phyloP scores from a whole-genome alignment of 2,329 filamentous ascomycete genomes.

The Trichophyton verrucosum region DNA sequence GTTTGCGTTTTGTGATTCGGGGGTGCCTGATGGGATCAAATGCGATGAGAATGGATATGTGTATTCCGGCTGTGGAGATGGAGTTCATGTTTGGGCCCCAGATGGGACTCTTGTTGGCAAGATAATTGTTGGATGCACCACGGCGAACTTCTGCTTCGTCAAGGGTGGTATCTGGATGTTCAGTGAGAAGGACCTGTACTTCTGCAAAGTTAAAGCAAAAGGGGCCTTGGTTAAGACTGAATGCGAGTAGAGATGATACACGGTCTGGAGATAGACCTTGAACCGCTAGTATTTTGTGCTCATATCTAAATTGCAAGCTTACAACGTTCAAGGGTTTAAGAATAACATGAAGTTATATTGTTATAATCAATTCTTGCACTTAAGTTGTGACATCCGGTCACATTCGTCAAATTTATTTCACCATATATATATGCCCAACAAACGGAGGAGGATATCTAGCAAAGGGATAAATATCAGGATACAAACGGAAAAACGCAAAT shows the following conservation, averaged over 20 bases:
- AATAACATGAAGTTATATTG: background rate
- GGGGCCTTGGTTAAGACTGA: slow-evolving; percentile 11
- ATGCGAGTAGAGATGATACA: slow-evolving; percentile 5
- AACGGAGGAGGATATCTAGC: background rate
- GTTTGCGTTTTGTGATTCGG: slow-evolving; percentile 40
- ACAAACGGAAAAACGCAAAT: background rate
- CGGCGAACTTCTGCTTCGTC: slow-evolving; percentile 40
- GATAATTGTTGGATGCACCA: slow-evolving; percentile 39
- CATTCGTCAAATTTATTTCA: background rate
- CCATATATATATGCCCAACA: background rate
- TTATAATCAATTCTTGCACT: background rate
- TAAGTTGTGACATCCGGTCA: background rate
- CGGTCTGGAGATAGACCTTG: background rate
- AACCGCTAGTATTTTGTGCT: too few species aligned
- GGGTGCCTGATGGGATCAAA: slow-evolving; percentile 37
- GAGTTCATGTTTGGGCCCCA: slow-evolving; percentile 42
- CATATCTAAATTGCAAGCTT: too few species aligned
- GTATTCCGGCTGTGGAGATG: slow-evolving; percentile 43
- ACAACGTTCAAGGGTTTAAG: background rate
- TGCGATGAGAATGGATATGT: slow-evolving; percentile 44
- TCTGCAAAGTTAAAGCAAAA: slow-evolving; percentile 11
- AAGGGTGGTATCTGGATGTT: slow-evolving; percentile 14
- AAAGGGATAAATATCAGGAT: background rate
- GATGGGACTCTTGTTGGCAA: slow-evolving; percentile 43
- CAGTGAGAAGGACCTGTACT: slow-evolving; percentile 11